Evolutionary conservation across 768 basidiomycete species (phyloP), one percentile per base, ranked within the genome.

Genomic region (Xerocomellus intermedius): DNA sequence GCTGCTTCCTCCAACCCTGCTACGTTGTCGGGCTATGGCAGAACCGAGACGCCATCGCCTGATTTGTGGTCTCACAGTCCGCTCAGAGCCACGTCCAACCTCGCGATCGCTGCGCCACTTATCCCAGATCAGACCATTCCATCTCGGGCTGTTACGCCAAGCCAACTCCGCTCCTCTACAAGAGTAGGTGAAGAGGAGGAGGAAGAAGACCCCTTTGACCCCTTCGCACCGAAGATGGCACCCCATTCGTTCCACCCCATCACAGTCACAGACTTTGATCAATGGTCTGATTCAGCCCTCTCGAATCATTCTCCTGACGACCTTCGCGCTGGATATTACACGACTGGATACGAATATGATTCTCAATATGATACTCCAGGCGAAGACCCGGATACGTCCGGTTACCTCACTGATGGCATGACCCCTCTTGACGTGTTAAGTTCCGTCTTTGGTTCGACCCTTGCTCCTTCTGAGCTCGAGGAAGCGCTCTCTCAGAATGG

Each of bases 391-490:
- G 82, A 86, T 36, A 77, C 78, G 13, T 74, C 78, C 35, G 81
- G 82, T 33, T 76, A 83, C 72, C 80, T 92, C 48, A 89, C 87
- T 0, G 89, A 91, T 67, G 94, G 94, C 42, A 96, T 99, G 93
- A 96, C 96, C 1, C 97, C 97, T 1, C 89, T 99, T 64, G 97
- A 99, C 64, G 94, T 98, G 41, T 86, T 99, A 19, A 85, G 83
- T 67, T 94, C 91, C 41, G 91, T 99, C 37, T 99, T 99, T 68
- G 93, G 91, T 16, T 87, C 92, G 2, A 85, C 92, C 2, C 79
- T 99, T 10, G 87, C 94, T 0, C 87, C 93, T 3, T 87, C 87
- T 4, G 94, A 98, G 67, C 79, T 99, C 8, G 96, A 98, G 72
- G 94, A 98, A 51, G 96, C 96, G 0, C 80, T 99, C 2, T 83